Base-by-base conservation (phyloP, 306 rosid species). In the Ziziphus jujuba region DNA sequence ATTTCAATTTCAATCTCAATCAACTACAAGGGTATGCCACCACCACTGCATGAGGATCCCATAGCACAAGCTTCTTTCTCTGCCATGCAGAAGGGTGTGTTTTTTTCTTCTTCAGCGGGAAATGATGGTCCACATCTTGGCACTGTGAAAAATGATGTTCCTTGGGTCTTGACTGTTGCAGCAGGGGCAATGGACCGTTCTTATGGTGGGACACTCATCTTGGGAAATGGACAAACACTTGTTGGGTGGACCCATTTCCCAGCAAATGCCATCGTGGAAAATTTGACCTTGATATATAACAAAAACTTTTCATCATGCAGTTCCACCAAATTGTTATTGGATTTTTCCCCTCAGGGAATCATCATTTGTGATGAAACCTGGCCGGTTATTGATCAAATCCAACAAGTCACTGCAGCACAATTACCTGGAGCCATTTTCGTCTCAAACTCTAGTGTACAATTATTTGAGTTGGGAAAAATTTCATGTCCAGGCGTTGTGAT, bases 401-500 rank as follows among this genome's bases (percentile, higher is more conserved):
- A 1, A 14, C 3, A 2, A 7, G 16, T 71, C 11, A 2, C 35
- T 6, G 38, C 40, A 3, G 34, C 71, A 20, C 52, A 64, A 33
- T 53, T 73, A n/a, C 6, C 38, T 13, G 75, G 79, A 61, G 72
- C 82, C 13, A 7, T 78, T 38, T 59, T 79, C n/a, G 54, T 70
- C 35, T 13, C 65, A 2, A 16, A 44, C 3, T 25, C 53, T 31
- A 50, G 71, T 5, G 0, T 0, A 40, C 12, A 7, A 3, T 8
- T 45, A 6, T 3, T 4, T 12, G 79, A 78, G n/a, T 20, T 49
- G 16, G 77, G 76, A n/a, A 0, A 25, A 0, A 4, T 80, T 16
- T 8, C 51, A 28, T 43, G 65, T 22, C 90, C 90, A 7, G 50
- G 80, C 35, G 75, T 78, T 48, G 80, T 80, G 21, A 73, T 82